Evolutionary conservation across 2,329 filamentous ascomycete genomes (phyloP).

Genomic region (Hypoxylon sp.): DNA sequence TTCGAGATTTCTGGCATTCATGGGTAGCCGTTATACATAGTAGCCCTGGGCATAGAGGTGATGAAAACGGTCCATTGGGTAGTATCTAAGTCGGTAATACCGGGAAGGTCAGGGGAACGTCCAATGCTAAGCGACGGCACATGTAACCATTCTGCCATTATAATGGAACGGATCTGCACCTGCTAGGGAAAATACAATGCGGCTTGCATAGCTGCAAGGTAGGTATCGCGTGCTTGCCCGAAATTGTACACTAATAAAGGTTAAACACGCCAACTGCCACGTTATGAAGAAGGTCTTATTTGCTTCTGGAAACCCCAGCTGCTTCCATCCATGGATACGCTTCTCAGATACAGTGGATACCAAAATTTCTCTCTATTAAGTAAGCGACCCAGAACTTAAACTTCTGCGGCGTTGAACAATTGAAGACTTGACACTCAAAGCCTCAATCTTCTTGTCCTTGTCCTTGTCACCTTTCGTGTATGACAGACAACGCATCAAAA

Average conservation of each 20-base stretch:
- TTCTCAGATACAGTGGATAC: background rate
- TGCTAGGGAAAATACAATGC: background rate
- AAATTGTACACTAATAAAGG: conserved; percentile 17
- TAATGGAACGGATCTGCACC: background rate
- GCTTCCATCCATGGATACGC: background rate
- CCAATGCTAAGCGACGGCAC: conserved; percentile 1
- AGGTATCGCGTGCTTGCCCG: conserved; percentile 6
- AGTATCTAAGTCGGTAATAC: conserved; percentile 14
- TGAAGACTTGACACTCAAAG: background rate
- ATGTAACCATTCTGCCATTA: conserved; percentile 17
- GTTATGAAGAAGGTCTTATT: background rate
- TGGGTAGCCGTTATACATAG: too few relatives aligned
- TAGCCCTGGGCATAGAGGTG: background rate
- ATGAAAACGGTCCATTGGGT: conserved; percentile 32
- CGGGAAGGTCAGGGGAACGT: conserved; percentile 4
- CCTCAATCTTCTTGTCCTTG: background rate
- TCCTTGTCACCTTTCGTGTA: background rate
- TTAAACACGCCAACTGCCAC: conserved; percentile 6
- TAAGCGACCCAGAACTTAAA: background rate
- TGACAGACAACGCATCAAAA: background rate
- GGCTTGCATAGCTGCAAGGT: background rate
- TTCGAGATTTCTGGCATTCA: background rate
- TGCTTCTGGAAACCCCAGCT: conserved; percentile 2
- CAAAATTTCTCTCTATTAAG: background rate
- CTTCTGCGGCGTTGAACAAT: too few relatives aligned